phyloP scores from a whole-genome alignment of 805 yeast genomes.

The Candida railenensis region DNA sequence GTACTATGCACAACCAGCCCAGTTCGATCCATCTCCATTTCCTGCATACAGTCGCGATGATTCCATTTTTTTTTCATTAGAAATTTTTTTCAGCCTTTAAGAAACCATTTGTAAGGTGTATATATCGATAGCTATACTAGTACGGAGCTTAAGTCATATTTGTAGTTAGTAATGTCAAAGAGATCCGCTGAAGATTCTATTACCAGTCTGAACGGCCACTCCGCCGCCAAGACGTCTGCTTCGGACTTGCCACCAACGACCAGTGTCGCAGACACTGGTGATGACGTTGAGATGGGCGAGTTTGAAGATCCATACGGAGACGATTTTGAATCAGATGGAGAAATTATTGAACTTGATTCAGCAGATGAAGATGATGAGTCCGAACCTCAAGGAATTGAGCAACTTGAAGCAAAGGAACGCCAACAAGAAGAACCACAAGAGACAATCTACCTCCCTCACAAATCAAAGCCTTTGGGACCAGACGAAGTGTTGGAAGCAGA shows the following conservation, averaged over 20 bases:
- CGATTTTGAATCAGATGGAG: conserved; percentile 90
- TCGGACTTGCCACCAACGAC: conserved; percentile 43
- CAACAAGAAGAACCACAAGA: conserved; percentile 32
- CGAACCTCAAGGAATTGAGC: conserved; percentile 44
- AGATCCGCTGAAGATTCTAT: conserved; percentile 37
- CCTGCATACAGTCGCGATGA: conserved; percentile 1
- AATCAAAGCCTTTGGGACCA: conserved; percentile 86
- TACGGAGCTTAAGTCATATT: background rate
- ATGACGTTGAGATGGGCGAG: conserved; percentile 69
- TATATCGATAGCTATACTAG: background rate
- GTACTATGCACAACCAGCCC: too few species aligned
- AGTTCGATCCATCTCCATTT: background rate
- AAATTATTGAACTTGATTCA: conserved; percentile 75
- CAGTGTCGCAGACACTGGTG: conserved; percentile 11
- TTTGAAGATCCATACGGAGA: conserved; percentile 89
- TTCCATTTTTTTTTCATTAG: background rate
- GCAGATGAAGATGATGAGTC: conserved; percentile 35
- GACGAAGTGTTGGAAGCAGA: conserved; percentile 97
- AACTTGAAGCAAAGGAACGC: conserved; percentile 26
- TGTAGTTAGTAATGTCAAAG: conserved; percentile 46
- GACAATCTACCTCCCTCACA: conserved; percentile 80
- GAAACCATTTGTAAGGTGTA: too few species aligned
- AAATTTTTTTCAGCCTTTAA: background rate
- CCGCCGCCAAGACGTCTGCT: conserved; percentile 34
- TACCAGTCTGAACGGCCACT: conserved; percentile 14